Percentiles rank a stretch among this genome's conserved stretches.
phyloP scores from a whole-genome alignment of 148 eudicot species.

The Nepenthes mirabilis region DNA sequence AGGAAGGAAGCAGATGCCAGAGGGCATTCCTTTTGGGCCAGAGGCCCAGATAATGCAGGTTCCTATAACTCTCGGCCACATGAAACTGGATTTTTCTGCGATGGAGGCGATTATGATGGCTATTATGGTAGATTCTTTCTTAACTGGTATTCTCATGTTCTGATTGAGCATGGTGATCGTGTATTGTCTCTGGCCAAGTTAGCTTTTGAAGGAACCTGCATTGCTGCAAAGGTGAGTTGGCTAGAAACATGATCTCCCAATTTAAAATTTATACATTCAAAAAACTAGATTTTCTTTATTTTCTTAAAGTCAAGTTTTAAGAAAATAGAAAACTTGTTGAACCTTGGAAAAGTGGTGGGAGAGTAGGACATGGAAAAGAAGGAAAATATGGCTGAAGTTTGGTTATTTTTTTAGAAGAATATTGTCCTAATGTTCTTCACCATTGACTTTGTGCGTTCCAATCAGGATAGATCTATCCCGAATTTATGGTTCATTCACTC shows the following conservation, averaged over 20 bases:
- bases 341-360: no score
- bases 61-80: slow-evolving; percentile 87
- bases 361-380: no score
- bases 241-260: no score
- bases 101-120: slow-evolving; percentile 92
- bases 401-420: no score
- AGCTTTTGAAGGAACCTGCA: slow-evolving; percentile 80
- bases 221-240: slow-evolving; percentile 66
- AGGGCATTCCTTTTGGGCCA: slow-evolving; percentile 85
- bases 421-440: no score
- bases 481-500: no score
- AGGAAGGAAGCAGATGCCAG: slow-evolving; percentile 78
- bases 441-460: no score
- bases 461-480: no score
- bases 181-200: slow-evolving; percentile 79
- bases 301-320: neutral
- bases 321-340: no score
- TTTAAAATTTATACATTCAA: no score
- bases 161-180: slow-evolving; percentile 78
- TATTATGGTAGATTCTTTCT: slow-evolving; percentile 94
- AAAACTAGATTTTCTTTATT: neutral
- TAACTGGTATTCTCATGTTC: slow-evolving; percentile 79
- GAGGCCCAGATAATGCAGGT: slow-evolving; percentile 87
- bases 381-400: no score
- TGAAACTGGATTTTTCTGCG: slow-evolving; percentile 94